A percentile compares a stretch with the other conserved stretches of the same genome.
These are phyloP conservation scores for Podospora bellae-mahoneyi DNA, from an alignment of 495 filamentous ascomycete genomes.

Conservation along the genomic window DNA sequence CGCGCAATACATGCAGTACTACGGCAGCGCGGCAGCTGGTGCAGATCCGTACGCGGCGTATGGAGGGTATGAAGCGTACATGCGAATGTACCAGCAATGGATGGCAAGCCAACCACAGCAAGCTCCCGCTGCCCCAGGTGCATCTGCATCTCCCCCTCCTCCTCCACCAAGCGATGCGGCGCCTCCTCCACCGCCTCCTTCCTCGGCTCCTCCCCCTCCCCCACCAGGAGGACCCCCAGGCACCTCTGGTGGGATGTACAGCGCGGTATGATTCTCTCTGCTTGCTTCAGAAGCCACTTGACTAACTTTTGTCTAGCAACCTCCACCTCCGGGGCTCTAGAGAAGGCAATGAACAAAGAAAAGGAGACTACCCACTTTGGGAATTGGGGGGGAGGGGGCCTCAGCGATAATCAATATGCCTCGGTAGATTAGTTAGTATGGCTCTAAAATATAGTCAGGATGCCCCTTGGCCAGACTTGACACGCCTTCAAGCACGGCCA, in stretches of 20 bases:
- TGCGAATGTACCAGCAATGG: constrained; percentile 67
- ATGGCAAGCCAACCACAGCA: constrained; percentile 53
- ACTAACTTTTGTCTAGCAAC: constrained; percentile 26
- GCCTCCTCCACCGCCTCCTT: constrained; percentile 63
- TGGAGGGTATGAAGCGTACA: constrained; percentile 75
- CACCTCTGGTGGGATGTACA: constrained; percentile 54
- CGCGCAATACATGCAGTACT: constrained; percentile 66
- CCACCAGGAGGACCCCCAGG: constrained; percentile 61
- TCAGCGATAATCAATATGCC: too few species aligned
- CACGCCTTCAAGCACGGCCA: too few species aligned
- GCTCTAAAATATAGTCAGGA: too few species aligned
- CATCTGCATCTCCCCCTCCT: constrained; percentile 58
- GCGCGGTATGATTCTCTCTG: constrained; percentile 52
- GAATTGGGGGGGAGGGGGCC: too few species aligned
- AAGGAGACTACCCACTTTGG: too few species aligned
- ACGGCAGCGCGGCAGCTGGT: constrained; percentile 29
- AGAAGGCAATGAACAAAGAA: too few species aligned
- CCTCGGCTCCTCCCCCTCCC: constrained; percentile 53
- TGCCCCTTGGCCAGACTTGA: too few species aligned
- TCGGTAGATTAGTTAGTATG: too few species aligned
- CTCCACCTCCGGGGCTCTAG: neutral
- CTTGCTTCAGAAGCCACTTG: constrained; percentile 11
- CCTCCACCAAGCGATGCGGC: constrained; percentile 51
- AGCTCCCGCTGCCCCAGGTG: constrained; percentile 39
- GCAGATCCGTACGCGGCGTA: constrained; percentile 88